Percentiles rank a stretch among this genome's conserved stretches.
Conservation (phyloP, 306 rosid species). For the Gynostemma pentaphyllum region DNA sequence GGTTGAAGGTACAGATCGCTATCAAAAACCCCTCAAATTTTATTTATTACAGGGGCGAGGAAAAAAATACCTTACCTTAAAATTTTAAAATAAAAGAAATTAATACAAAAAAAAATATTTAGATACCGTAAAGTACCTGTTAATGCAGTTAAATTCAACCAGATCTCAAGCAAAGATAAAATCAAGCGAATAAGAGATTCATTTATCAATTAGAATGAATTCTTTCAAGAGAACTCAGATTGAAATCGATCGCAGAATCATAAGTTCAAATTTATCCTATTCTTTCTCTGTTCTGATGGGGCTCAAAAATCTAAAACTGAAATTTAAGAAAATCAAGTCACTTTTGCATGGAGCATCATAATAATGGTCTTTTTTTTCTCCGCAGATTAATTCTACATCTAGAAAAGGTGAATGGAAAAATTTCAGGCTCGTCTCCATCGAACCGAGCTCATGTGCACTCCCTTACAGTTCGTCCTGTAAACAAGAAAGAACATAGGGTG, state of each 20-base stretch:
- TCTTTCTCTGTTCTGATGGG: background rate
- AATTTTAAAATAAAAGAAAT: too few species aligned
- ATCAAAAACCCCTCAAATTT: too few species aligned
- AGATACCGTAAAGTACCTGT: too few species aligned
- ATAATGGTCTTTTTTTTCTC: background rate
- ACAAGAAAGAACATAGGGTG: slow-evolving; percentile 3
- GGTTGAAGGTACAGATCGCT: too few species aligned
- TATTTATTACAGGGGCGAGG: too few species aligned
- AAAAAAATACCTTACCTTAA: too few species aligned
- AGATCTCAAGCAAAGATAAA: too few species aligned
- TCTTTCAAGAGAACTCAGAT: background rate
- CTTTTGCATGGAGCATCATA: background rate
- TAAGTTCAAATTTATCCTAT: background rate
- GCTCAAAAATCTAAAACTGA: background rate
- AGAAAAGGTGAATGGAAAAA: background rate
- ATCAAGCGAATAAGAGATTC: background rate
- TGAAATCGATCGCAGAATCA: background rate
- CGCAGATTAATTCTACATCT: background rate
- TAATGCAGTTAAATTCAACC: too few species aligned
- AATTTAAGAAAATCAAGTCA: background rate
- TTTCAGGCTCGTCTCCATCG: too few species aligned
- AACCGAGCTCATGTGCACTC: slow-evolving; percentile 2
- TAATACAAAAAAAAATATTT: too few species aligned
- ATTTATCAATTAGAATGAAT: background rate
- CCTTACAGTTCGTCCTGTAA: slow-evolving; percentile 87